phyloP scores from a whole-genome alignment of 2,329 filamentous ascomycete genomes.

The Phaeosphaeriaceae sp. region DNA sequence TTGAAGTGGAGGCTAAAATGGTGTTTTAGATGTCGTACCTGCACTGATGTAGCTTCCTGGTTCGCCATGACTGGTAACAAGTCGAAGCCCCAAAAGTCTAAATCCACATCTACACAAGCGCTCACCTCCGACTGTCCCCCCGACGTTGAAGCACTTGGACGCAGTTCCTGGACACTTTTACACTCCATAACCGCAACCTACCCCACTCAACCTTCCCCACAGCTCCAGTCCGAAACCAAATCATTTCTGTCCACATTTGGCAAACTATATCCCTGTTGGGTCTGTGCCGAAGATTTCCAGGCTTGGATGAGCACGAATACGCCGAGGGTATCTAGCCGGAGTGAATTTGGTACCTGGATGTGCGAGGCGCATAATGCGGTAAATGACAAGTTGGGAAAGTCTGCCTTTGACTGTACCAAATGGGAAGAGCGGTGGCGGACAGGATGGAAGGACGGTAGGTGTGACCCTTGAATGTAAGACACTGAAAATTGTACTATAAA shows the following conservation, averaged over 20 bases:
- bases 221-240: constrained; percentile 76
- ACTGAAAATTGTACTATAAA: too few relatives aligned
- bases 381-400: constrained; percentile 88
- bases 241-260: constrained; percentile 82
- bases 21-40: constrained; percentile 69
- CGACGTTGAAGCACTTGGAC: constrained; percentile 85
- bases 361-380: constrained; percentile 88
- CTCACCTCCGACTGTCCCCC: constrained; percentile 77
- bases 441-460: constrained; percentile 77
- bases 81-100: constrained; percentile 44
- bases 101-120: constrained; percentile 32
- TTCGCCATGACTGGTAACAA: constrained; percentile 59
- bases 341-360: constrained; percentile 81
- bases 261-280: constrained; percentile 92
- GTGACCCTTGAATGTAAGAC: constrained; percentile 64
- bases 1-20: constrained; percentile 1
- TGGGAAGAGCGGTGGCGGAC: constrained; percentile 97
- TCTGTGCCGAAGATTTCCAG: constrained; percentile 91
- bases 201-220: constrained; percentile 69
- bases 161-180: constrained; percentile 89
- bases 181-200: constrained; percentile 91
- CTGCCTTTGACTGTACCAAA: constrained; percentile 82
- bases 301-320: constrained; percentile 76
- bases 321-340: constrained; percentile 62
- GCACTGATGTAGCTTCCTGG: constrained; percentile 67